Evolutionary conservation across 371 early-diverging fungal genomes (phyloP).

Genomic region (Mucor plumbeus): DNA sequence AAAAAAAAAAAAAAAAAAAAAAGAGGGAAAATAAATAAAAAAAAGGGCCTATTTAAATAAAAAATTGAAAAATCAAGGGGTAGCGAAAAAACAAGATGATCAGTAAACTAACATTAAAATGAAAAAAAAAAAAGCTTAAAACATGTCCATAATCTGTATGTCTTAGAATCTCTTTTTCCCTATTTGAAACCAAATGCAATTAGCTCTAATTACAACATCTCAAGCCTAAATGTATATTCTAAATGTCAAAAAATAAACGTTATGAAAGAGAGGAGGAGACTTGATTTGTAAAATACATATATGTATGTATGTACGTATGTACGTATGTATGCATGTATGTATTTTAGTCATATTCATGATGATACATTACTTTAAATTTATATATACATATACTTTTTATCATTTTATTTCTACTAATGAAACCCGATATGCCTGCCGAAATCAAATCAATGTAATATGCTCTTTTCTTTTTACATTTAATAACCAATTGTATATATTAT

Average conservation of each 20-base stretch:
- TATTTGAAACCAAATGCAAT: not conserved
- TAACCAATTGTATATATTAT: no score
- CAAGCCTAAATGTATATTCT: not conserved
- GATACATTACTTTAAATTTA: no score
- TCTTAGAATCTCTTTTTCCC: not conserved
- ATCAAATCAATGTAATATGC: no score
- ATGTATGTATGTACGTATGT: no score
- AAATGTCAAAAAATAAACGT: not conserved
- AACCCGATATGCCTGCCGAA: no score
- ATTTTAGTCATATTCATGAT: no score
- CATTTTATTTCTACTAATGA: no score
- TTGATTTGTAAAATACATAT: no score
- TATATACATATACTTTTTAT: no score
- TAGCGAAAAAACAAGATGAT: not conserved
- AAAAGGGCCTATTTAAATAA: conserved; percentile 4
- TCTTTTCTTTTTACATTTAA: no score
- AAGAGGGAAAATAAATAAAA: not conserved
- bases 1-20: not conserved
- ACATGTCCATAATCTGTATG: not conserved
- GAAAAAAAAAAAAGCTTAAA: not conserved
- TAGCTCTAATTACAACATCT: not conserved
- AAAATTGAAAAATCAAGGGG: conserved; percentile 5
- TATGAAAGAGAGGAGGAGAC: no score
- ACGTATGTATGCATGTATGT: no score
- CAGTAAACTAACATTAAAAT: not conserved